Conservation (phyloP, 108 stramenopile species). For the Pseudonitzschia pungens region DNA sequence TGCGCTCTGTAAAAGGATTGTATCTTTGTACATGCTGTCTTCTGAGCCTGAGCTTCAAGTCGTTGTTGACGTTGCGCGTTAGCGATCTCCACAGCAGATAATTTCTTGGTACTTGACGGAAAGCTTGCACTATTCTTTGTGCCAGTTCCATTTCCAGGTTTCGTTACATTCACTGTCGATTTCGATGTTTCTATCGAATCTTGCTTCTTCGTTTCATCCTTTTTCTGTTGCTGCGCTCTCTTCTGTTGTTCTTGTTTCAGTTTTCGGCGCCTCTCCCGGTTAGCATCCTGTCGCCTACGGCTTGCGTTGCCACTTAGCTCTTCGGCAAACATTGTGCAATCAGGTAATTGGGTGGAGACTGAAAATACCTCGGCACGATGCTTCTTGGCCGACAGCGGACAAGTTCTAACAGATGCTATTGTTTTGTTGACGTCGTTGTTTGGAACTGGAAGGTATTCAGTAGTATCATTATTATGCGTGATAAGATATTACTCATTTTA, state of each 20-base stretch:
- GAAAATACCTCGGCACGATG: too few relatives aligned
- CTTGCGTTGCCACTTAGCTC: constrained; percentile 70
- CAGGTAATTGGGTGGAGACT: background rate
- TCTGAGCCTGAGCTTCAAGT: constrained; percentile 37
- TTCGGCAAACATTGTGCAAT: constrained; percentile 70
- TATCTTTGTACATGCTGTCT: constrained; percentile 43
- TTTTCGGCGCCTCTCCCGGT: constrained; percentile 56
- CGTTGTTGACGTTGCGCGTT: constrained; percentile 68
- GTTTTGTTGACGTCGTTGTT: too few relatives aligned
- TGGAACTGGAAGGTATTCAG: too few relatives aligned
- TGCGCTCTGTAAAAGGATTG: constrained; percentile 62
- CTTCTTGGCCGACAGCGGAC: too few relatives aligned
- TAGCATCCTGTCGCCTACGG: constrained; percentile 71
- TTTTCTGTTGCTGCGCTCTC: constrained; percentile 50
- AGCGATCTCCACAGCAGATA: constrained; percentile 47
- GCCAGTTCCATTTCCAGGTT: background rate
- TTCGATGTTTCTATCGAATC: background rate
- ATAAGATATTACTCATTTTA: too few relatives aligned
- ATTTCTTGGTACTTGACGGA: constrained; percentile 2
- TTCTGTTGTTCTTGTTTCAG: constrained; percentile 67
- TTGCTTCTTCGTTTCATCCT: constrained; percentile 34
- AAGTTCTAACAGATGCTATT: too few relatives aligned
- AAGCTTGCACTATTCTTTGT: background rate
- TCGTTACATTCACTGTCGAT: constrained; percentile 1
- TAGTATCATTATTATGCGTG: too few relatives aligned